Base-by-base conservation (phyloP, 2,329 filamentous ascomycete species). In the Fusarium burgessii region DNA sequence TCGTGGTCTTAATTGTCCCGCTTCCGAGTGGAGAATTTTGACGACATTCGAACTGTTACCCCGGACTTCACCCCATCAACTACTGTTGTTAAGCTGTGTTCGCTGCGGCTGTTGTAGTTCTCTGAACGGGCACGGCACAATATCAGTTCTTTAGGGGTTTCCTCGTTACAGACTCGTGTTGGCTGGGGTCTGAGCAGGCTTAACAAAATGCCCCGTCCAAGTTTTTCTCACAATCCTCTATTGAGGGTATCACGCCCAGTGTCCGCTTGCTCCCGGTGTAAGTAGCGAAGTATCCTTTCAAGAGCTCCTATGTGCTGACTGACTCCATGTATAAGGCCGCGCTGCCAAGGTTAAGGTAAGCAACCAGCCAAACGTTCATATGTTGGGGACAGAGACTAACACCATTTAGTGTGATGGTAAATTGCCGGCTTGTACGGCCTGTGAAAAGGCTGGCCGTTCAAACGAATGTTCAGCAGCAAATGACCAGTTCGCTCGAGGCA, bases 401-500 rank as follows among this genome's bases (percentile, higher is more conserved):
- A 33, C 12, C 50, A 29, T 42, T n/a, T 77, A 92, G 90, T 99
- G 96, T 78, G 96, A 98, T 83, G 95, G 96, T 68, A 98, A 98
- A 81, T 85, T 98, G 40, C 96, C 96, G 14, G 94, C 95, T 11
- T 99, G 96, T 79, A 97, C 94, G 11, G 95, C 95, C 20, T 98
- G 96, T 78, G 95, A 98, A 81, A 95, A 94, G 82, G 93, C 94
- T 17, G 94, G 95, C 33, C 92, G 94, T 68, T 90, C 93, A 59
- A 91, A 87, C 66, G 94, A 97, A 78, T 99, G 96, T 80, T 97
- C 94, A 10, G 94, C 94, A 60, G 95, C 94, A 11, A 98, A 97
- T 77, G 95, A 98, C 78, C 94, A 98, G 79, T 98, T 98, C 81
- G 95, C 95, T 1, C 88, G 94, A 69, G 96, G 96, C 67, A 98